Percentiles rank a stretch among this genome's conserved stretches.
These are phyloP conservation scores for Sclerotinia minor DNA, from an alignment of 2,329 filamentous ascomycete genomes.

Conservation along the genomic window DNA sequence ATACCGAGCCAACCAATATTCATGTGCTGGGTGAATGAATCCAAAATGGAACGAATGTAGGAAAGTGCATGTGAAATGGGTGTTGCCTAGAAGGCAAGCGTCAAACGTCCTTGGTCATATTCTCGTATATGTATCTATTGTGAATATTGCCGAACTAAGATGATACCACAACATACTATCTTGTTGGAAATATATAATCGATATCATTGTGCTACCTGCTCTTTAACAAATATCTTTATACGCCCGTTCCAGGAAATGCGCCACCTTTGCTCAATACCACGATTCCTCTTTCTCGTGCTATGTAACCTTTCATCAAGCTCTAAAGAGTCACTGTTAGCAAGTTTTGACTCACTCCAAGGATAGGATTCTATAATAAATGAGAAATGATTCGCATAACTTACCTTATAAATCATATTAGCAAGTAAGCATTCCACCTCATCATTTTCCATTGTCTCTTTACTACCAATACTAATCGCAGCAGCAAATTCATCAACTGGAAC, in stretches of 20 bases:
- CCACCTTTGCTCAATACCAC: slow-evolving; percentile 91
- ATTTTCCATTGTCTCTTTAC: slow-evolving; percentile 66
- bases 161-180: neutral
- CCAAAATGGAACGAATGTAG: neutral
- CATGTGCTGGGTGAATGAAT: no score
- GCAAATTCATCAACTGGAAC: slow-evolving; percentile 82
- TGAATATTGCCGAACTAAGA: neutral
- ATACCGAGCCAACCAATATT: neutral
- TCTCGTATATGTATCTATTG: neutral
- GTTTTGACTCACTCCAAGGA: neutral
- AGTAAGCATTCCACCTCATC: slow-evolving; percentile 96
- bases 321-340: slow-evolving; percentile 26
- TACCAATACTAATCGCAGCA: slow-evolving; percentile 76
- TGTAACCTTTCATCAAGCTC: slow-evolving; percentile 88
- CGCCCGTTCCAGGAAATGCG: slow-evolving; percentile 88
- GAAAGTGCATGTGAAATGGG: neutral
- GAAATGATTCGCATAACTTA: slow-evolving; percentile 46
- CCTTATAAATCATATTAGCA: slow-evolving; percentile 98
- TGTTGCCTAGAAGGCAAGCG: neutral
- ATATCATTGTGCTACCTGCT: neutral
- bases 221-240: slow-evolving; percentile 44
- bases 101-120: slow-evolving; percentile 4
- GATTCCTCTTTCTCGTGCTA: slow-evolving; percentile 83
- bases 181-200: neutral
- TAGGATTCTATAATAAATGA: neutral